phyloP scores from a whole-genome alignment of 2,329 filamentous ascomycete genomes.

The Hypoxylon sp. region DNA sequence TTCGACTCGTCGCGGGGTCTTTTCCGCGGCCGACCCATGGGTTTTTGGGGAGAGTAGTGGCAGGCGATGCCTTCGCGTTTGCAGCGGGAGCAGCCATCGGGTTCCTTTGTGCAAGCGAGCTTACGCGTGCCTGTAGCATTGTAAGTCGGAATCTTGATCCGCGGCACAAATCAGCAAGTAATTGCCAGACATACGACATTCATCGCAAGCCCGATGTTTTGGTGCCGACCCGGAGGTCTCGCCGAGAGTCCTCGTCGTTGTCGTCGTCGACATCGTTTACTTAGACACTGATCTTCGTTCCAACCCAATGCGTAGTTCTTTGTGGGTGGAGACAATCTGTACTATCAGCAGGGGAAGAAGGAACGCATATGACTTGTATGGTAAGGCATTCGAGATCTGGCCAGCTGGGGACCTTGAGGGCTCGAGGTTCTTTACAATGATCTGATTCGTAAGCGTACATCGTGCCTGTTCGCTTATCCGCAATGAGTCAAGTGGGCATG shows the following conservation, averaged over 20 bases:
- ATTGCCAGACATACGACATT: slow-evolving; percentile 69
- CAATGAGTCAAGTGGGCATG: slow-evolving; percentile 7
- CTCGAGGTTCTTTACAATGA: slow-evolving; percentile 1
- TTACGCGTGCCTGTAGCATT: slow-evolving; percentile 69
- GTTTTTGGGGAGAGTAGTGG: slow-evolving; percentile 75
- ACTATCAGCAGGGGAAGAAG: neutral
- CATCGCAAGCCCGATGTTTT: slow-evolving; percentile 76
- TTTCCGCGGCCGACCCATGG: slow-evolving; percentile 76
- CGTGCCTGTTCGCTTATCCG: slow-evolving; percentile 8
- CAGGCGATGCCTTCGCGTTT: slow-evolving; percentile 69
- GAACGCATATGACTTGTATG: neutral
- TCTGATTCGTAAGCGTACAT: slow-evolving; percentile 36
- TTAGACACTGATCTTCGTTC: slow-evolving; percentile 5
- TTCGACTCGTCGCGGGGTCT: slow-evolving; percentile 57
- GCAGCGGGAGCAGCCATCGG: slow-evolving; percentile 72
- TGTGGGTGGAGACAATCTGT: neutral
- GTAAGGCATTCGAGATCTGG: neutral
- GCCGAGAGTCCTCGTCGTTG: slow-evolving; percentile 22
- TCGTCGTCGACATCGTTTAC: slow-evolving; percentile 31
- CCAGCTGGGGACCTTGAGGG: neutral
- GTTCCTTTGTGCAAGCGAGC: slow-evolving; percentile 75
- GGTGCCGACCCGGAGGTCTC: slow-evolving; percentile 43
- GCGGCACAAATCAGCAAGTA: slow-evolving; percentile 44
- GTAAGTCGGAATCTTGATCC: slow-evolving; percentile 34
- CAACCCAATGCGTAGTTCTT: neutral